These are phyloP conservation scores for Quercus aquifolioides DNA, from an alignment of 306 rosid genomes.

Conservation along the genomic window DNA sequence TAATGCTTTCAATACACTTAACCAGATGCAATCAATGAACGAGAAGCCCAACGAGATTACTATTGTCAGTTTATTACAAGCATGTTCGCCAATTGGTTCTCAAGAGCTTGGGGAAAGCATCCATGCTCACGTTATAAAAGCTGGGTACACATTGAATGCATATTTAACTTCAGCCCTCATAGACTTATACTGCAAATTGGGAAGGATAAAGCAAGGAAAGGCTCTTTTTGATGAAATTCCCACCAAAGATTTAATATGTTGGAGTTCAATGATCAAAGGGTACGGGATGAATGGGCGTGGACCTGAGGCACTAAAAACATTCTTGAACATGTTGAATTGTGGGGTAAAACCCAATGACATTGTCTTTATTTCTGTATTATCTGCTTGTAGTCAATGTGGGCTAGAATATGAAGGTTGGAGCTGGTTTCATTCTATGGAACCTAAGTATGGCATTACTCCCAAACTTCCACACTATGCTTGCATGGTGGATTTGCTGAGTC, in stretches of 20 bases:
- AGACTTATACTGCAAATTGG: conserved; percentile 17
- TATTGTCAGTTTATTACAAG: conserved; percentile 15
- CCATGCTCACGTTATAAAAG: conserved; percentile 5
- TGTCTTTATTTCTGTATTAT: conserved; percentile 18
- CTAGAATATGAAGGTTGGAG: conserved; percentile 17
- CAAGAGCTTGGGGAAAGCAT: conserved; percentile 16
- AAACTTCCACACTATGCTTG: conserved; percentile 15
- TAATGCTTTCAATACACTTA: conserved; percentile 7
- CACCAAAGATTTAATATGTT: conserved; percentile 20
- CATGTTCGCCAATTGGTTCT: conserved; percentile 18
- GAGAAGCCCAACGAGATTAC: conserved; percentile 17
- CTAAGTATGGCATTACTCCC: conserved; percentile 10
- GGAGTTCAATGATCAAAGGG: conserved; percentile 23
- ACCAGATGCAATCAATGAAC: conserved; percentile 10
- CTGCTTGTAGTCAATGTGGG: conserved; percentile 18
- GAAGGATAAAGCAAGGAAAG: conserved; percentile 12
- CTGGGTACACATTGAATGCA: conserved; percentile 5
- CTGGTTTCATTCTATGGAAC: conserved; percentile 24
- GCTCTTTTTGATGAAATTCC: conserved; percentile 12
- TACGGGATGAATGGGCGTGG: conserved; percentile 18
- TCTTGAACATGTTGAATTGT: conserved; percentile 9
- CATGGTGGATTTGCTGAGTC: conserved; percentile 14
- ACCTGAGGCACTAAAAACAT: conserved; percentile 10
- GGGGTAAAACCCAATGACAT: conserved; percentile 12
- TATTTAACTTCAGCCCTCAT: conserved; percentile 12